phyloP scores from a whole-genome alignment of 192 early-diverging fungal species.

The Coemansia sp. region DNA sequence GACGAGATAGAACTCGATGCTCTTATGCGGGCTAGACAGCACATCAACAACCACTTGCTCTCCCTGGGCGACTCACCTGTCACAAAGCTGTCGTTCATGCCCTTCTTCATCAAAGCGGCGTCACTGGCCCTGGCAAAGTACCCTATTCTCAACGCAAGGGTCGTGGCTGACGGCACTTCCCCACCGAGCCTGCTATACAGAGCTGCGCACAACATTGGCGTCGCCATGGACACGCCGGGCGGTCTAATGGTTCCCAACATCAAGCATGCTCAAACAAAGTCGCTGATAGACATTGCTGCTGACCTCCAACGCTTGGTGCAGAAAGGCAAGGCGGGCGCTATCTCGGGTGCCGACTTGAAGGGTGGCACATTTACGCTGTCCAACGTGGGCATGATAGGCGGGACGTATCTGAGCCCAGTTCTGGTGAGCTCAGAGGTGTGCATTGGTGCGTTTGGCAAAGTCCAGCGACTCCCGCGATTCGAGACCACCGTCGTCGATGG shows the following conservation, averaged over 20 bases:
- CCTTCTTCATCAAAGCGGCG: slow-evolving; percentile 92
- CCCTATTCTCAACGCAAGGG: slow-evolving; percentile 83
- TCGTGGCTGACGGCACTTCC: slow-evolving; percentile 51
- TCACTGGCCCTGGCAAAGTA: slow-evolving; percentile 79
- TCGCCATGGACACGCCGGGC: slow-evolving; percentile 97
- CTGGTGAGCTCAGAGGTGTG: slow-evolving; percentile 86
- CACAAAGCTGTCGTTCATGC: slow-evolving; percentile 90
- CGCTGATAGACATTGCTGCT: slow-evolving; percentile 86
- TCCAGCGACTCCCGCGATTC: slow-evolving; percentile 83
- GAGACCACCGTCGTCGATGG: slow-evolving; percentile 44
- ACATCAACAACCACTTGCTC: slow-evolving; percentile 68
- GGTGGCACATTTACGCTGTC: slow-evolving; percentile 92
- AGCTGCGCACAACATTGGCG: slow-evolving; percentile 85
- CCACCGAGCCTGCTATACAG: slow-evolving; percentile 73
- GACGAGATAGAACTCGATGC: slow-evolving; percentile 87
- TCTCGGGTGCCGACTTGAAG: slow-evolving; percentile 70
- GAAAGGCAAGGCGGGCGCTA: slow-evolving; percentile 62
- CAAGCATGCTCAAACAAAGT: slow-evolving; percentile 85
- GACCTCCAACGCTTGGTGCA: slow-evolving; percentile 79
- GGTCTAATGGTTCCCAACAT: slow-evolving; percentile 94
- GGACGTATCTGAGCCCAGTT: slow-evolving; percentile 87
- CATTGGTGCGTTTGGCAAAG: slow-evolving; percentile 88
- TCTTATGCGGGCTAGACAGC: slow-evolving; percentile 61
- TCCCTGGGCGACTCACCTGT: slow-evolving; percentile 54
- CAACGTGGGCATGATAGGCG: slow-evolving; percentile 95